Evolutionary conservation across 2,329 filamentous ascomycete species (phyloP).

Genomic region (Talaromyces piceae): DNA sequence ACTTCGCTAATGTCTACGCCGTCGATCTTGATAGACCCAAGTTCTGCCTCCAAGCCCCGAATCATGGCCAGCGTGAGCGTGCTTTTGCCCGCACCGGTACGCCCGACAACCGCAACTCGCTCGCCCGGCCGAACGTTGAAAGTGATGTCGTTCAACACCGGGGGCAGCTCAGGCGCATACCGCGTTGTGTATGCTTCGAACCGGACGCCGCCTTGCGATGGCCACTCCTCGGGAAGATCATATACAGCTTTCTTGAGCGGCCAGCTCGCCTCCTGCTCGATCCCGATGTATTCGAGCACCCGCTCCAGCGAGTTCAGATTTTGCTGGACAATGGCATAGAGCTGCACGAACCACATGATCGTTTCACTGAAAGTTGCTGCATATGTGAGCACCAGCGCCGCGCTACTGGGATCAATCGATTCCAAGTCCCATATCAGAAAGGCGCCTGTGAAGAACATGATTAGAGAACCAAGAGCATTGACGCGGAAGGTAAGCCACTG

Average conservation of each 20-base stretch:
- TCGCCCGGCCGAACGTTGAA: constrained; percentile 21
- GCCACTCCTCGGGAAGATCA: constrained; percentile 1
- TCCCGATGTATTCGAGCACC: neutral
- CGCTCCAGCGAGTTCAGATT: constrained; percentile 5
- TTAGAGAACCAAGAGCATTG: neutral
- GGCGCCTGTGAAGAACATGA: constrained; percentile 2
- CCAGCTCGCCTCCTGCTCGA: neutral
- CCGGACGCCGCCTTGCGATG: neutral
- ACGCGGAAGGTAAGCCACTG: neutral
- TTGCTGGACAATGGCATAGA: constrained; percentile 1
- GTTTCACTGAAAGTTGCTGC: neutral
- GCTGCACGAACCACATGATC: constrained; percentile 3
- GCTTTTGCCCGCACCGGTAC: constrained; percentile 30
- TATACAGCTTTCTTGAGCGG: neutral
- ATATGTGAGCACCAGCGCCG: constrained; percentile 1
- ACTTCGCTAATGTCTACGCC: constrained; percentile 11
- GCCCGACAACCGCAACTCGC: constrained; percentile 26
- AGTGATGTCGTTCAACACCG: constrained; percentile 19
- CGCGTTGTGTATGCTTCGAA: neutral
- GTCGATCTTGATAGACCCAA: constrained; percentile 24
- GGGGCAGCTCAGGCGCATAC: constrained; percentile 2
- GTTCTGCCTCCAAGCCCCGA: constrained; percentile 22
- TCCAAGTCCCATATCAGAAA: neutral
- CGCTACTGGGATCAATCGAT: neutral
- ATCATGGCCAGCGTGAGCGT: constrained; percentile 25